Evolutionary conservation across 2,329 filamentous ascomycete genomes (phyloP).

Genomic region (Alternaria sp.): DNA sequence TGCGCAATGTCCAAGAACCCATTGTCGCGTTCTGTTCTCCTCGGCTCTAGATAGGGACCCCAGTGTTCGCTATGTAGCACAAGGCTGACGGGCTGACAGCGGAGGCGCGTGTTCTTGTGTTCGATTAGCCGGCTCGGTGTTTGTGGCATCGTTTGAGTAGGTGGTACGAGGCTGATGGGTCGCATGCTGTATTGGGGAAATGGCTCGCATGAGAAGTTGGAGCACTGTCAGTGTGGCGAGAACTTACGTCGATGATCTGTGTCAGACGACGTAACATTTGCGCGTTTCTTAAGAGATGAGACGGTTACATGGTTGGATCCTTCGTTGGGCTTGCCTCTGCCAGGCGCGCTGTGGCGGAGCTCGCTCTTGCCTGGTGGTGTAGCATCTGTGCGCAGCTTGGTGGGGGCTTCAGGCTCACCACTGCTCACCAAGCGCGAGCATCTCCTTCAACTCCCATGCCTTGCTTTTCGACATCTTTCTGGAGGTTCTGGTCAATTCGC

Average conservation of each 20-base stretch:
- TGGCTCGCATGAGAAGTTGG: not conserved
- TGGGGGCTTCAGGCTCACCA: not conserved
- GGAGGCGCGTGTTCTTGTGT: not conserved
- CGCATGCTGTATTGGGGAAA: not conserved
- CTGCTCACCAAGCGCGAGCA: not conserved
- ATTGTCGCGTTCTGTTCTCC: not conserved
- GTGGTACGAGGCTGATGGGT: not conserved
- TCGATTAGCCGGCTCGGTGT: not conserved
- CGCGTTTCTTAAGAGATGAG: not conserved
- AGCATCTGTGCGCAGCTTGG: not conserved
- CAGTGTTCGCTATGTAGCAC: not conserved
- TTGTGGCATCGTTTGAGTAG: not conserved
- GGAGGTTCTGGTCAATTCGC: not conserved
- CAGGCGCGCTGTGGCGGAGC: not conserved
- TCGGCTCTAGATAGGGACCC: not conserved
- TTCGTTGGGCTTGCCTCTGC: not conserved
- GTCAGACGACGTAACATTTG: not conserved
- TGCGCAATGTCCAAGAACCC: not conserved
- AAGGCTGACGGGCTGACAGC: not conserved
- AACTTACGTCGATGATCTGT: not conserved
- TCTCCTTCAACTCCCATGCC: not conserved
- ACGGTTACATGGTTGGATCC: not conserved
- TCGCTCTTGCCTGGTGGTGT: not conserved
- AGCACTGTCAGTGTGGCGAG: not conserved
- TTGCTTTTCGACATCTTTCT: not conserved